phyloP scores from a whole-genome alignment of 2,329 filamentous ascomycete genomes.

The Dothideomycetidae sp. region DNA sequence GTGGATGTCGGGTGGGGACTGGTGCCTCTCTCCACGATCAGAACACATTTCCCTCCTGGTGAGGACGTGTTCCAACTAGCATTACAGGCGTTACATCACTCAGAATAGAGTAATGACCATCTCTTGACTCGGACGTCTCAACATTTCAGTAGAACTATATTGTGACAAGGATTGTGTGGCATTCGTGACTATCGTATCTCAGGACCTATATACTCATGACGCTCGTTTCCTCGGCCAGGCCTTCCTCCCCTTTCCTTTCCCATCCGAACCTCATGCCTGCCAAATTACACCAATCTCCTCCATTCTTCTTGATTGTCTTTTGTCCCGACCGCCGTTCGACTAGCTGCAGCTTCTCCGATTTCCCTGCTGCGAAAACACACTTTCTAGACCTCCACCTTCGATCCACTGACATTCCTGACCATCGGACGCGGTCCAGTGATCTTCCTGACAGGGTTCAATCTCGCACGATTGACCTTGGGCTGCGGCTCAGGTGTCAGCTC shows the following conservation, averaged over 20 bases:
- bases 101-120: no score
- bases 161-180: not conserved
- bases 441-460: slow-evolving; percentile 20
- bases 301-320: not conserved
- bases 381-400: no score
- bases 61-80: no score
- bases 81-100: no score
- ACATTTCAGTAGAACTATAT: no score
- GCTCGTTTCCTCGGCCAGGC: not conserved
- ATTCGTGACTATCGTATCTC: not conserved
- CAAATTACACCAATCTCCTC: not conserved
- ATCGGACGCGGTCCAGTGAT: slow-evolving; percentile 37
- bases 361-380: no score
- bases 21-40: no score
- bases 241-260: not conserved
- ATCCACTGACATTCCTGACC: slow-evolving; percentile 21
- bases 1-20: no score
- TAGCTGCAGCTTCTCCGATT: no score
- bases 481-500: slow-evolving; percentile 20
- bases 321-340: no score
- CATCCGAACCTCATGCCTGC: not conserved
- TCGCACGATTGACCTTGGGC: slow-evolving; percentile 1
- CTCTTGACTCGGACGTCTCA: no score
- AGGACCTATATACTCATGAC: not conserved
- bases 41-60: no score